These are phyloP conservation scores for Amylostereum areolatum DNA, from an alignment of 1,284 basidiomycete species.

Conservation along the genomic window DNA sequence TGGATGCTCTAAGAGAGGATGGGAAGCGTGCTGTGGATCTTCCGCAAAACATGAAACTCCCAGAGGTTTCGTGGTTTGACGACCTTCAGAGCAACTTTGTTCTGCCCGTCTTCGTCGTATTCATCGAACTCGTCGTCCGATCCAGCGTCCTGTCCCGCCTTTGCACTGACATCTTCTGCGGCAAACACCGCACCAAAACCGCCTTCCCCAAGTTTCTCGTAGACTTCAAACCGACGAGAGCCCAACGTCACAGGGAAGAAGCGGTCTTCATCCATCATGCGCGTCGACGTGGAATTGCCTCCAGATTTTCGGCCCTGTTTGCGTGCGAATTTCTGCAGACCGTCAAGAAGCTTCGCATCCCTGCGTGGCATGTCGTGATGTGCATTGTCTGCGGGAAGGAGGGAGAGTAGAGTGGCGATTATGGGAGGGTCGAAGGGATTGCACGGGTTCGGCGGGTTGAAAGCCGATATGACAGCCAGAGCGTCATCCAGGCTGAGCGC, in stretches of 20 bases:
- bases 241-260: conserved; percentile 47
- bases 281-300: conserved; percentile 34
- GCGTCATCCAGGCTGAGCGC: conserved; percentile 59
- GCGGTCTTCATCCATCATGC: conserved; percentile 33
- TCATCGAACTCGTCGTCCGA: conserved; percentile 44
- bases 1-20: conserved; percentile 49
- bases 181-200: conserved; percentile 95
- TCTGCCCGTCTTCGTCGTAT: conserved; percentile 52
- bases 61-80: conserved; percentile 87
- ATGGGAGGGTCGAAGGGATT: conserved; percentile 78
- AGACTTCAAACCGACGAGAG: conserved; percentile 61
- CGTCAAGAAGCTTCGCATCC: conserved; percentile 56
- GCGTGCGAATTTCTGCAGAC: conserved; percentile 58
- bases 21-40: conserved; percentile 67
- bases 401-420: conserved; percentile 59
- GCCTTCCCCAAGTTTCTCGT: conserved; percentile 92
- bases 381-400: conserved; percentile 57
- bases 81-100: conserved; percentile 85
- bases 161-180: conserved; percentile 55
- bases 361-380: conserved; percentile 60
- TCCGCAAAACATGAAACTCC: conserved; percentile 88
- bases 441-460: conserved; percentile 81
- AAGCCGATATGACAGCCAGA: conserved; percentile 51
- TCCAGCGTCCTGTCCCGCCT: conserved; percentile 14
- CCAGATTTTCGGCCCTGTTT: conserved; percentile 48